Conservation (phyloP, 2,329 filamentous ascomycete species). For the Hymenoscyphus albidus region DNA sequence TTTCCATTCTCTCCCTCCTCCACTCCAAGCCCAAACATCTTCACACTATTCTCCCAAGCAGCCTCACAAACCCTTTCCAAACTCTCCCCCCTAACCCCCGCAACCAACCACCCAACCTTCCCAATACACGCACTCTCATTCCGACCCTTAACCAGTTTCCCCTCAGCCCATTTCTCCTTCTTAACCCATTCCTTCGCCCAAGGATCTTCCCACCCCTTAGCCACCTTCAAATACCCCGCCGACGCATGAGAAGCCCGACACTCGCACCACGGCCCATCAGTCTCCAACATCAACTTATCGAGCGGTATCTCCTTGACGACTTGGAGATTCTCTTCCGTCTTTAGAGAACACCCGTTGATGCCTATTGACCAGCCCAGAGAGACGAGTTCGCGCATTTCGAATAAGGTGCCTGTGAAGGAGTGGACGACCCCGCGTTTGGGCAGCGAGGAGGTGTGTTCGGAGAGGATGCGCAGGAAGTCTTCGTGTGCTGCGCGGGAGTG, state of each 20-base stretch:
- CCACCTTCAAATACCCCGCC: slow-evolving; percentile 27
- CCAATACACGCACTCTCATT: slow-evolving; percentile 90
- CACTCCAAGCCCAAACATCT: slow-evolving; percentile 68
- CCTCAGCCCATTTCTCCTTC: slow-evolving; percentile 91
- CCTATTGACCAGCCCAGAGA: slow-evolving; percentile 82
- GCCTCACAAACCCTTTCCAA: slow-evolving; percentile 83
- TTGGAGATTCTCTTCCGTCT: slow-evolving; percentile 84
- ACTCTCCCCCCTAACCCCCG: slow-evolving; percentile 73
- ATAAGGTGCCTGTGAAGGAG: slow-evolving; percentile 84
- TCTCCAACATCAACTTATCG: slow-evolving; percentile 85
- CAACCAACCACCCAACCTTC: slow-evolving; percentile 83
- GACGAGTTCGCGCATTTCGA: slow-evolving; percentile 79
- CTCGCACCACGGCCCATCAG: slow-evolving; percentile 97
- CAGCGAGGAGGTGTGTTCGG: slow-evolving; percentile 58
- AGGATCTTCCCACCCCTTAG: slow-evolving; percentile 20
- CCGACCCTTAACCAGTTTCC: slow-evolving; percentile 86
- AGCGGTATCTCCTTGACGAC: slow-evolving; percentile 79
- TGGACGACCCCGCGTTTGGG: slow-evolving; percentile 82
- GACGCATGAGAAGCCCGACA: slow-evolving; percentile 86
- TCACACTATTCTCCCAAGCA: slow-evolving; percentile 76
- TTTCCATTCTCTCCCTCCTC: slow-evolving; percentile 30
- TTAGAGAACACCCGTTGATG: slow-evolving; percentile 95
- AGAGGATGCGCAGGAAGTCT: slow-evolving; percentile 76
- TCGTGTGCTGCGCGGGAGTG: slow-evolving; percentile 83
- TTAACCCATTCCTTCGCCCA: slow-evolving; percentile 72